Base-by-base conservation (phyloP, 2,329 filamentous ascomycete species). In the Calonectria ilicicola region DNA sequence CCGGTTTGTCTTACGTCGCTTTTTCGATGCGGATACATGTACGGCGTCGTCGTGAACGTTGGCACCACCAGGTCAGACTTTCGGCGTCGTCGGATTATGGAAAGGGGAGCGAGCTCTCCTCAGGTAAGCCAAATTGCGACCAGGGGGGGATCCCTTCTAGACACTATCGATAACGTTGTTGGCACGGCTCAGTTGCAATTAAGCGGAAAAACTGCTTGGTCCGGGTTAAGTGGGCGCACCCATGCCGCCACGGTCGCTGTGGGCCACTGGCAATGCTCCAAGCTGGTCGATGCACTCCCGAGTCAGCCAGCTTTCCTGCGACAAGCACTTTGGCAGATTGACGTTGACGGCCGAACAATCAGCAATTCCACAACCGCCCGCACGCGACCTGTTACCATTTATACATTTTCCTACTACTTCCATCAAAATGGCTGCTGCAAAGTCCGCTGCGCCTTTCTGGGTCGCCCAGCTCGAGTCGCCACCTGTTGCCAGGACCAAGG, bases 401-500 rank as follows among this genome's bases (percentile, higher is more conserved):
- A 23, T 12, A 12, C n/a, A 3, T 4, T 56, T 23, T 26, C 23
- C 44, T 14, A n/a, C 46, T 29, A 12, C 46, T 74, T 74, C 29
- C 40, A 32, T 26, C 32, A 15, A 29, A 72, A 81, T 81, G 81
- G 71, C 78, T 66, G 82, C 84, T 72, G 81, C 82, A 71, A 77
- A 81, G 69, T 72, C 82, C 85, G 86, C 49, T 60, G 73, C 77
- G 17, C 96, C 96, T 40, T 87, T 90, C 88, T 99, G 97, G 97
- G 94, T 96, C 40, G 85, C 92, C 76, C 93, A 97, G 80, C 90
- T 98, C 78, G 92, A 93, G 81, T 91, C 91, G 53, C 90, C 94
- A 38, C 91, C 95, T 27, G 83, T 90, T 27, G 82, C 91, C 64
- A 94, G 91, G 82, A 84, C 92, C 65, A 95, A 95, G 85, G 88